These are phyloP conservation scores for Crithidia fasciculata DNA, from an alignment of 208 protist genomes.

Conservation along the genomic window DNA sequence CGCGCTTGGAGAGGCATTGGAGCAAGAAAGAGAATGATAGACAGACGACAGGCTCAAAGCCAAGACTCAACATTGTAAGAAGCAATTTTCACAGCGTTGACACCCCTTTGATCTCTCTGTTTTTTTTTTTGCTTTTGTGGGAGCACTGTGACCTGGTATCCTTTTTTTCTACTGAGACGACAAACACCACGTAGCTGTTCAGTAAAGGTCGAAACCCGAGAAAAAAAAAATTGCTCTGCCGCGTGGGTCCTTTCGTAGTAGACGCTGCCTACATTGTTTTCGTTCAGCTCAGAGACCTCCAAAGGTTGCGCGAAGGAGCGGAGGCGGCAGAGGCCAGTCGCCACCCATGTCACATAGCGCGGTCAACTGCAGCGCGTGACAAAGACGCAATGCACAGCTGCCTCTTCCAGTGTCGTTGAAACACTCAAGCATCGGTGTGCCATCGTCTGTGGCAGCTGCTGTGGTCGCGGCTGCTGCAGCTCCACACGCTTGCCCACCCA, in stretches of 20 bases:
- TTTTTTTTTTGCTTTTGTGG: background rate
- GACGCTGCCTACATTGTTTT: background rate
- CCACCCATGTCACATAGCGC: constrained; percentile 20
- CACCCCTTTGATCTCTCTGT: background rate
- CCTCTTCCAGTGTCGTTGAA: background rate
- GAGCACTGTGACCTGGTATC: too few relatives aligned
- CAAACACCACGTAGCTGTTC: too few relatives aligned
- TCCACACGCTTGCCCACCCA: background rate
- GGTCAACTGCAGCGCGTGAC: constrained; percentile 9
- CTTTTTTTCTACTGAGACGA: too few relatives aligned
- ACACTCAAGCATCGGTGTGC: background rate
- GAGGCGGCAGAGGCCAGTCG: constrained; percentile 23
- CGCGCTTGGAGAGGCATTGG: too few relatives aligned
- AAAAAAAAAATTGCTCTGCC: background rate
- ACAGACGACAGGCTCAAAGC: too few relatives aligned
- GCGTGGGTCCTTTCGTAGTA: background rate
- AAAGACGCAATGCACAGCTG: background rate
- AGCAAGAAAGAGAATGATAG: too few relatives aligned
- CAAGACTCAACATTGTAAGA: too few relatives aligned
- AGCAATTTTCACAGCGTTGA: too few relatives aligned
- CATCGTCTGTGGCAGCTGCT: background rate
- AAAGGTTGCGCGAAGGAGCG: constrained; percentile 4
- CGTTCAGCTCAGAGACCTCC: background rate
- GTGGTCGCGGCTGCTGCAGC: background rate
- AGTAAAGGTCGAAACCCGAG: too few relatives aligned